A percentile compares a stretch with the other conserved stretches of the same genome.
Conservation (phyloP, 176 grass and related monocot species). For the Melocanna baccifera region DNA sequence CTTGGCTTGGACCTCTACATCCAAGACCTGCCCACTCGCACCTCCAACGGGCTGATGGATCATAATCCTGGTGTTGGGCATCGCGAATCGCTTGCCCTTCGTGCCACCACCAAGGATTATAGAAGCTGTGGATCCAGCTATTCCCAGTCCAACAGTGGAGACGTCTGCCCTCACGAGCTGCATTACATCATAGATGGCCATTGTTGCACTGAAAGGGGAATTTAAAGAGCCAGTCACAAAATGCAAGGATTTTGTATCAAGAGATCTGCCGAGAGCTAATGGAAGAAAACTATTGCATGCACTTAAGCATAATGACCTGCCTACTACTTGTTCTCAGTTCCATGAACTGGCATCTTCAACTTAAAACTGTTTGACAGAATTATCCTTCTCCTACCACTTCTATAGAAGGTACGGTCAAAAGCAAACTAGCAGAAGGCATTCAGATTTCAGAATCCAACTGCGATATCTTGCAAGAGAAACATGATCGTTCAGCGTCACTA, state of each 20-base stretch:
- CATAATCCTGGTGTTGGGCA: slow-evolving; percentile 97
- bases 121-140: slow-evolving; percentile 74
- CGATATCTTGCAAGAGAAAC: not conserved
- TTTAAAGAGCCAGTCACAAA: not conserved
- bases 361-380: not conserved
- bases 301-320: not conserved
- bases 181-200: slow-evolving; percentile 93
- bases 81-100: slow-evolving; percentile 87
- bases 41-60: slow-evolving; percentile 81
- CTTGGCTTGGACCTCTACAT: slow-evolving; percentile 71
- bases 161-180: slow-evolving; percentile 81
- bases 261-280: not conserved
- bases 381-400: not conserved
- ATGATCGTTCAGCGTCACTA: not conserved
- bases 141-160: slow-evolving; percentile 76
- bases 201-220: slow-evolving; percentile 66
- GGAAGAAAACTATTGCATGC: not conserved
- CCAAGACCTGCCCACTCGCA: slow-evolving; percentile 69
- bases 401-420: not conserved
- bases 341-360: not conserved
- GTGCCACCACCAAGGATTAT: slow-evolving; percentile 88
- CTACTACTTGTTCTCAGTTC: not conserved
- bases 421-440: not conserved
- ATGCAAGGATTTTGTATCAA: not conserved
- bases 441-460: not conserved